Evolutionary conservation across 2,329 filamentous ascomycete genomes (phyloP).

Genomic region (Immersiporthe knoxdaviesiana): DNA sequence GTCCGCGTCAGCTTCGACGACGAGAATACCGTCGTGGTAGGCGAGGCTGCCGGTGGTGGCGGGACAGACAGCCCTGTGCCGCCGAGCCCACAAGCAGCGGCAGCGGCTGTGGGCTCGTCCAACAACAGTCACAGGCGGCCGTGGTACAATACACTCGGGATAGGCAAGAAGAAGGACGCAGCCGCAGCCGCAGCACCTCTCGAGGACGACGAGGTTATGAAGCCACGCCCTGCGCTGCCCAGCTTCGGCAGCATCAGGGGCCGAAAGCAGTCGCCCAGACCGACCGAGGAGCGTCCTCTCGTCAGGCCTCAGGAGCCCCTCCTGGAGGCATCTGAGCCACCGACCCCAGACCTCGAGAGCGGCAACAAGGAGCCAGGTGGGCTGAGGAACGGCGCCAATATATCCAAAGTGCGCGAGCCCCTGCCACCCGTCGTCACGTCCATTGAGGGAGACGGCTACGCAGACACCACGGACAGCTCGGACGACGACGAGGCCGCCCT

Average conservation of each 20-base stretch:
- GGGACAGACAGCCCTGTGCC: constrained; percentile 46
- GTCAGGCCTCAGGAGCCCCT: constrained; percentile 55
- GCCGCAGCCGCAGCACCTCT: constrained; percentile 34
- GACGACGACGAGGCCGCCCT: constrained; percentile 43
- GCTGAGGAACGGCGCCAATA: constrained; percentile 58
- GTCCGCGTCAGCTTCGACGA: constrained; percentile 81
- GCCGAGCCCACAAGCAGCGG: constrained; percentile 40
- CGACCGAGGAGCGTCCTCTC: constrained; percentile 60
- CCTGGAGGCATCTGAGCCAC: constrained; percentile 34
- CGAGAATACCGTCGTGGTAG: constrained; percentile 57
- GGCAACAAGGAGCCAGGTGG: constrained; percentile 39
- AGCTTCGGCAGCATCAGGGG: constrained; percentile 76
- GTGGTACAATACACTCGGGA: constrained; percentile 57
- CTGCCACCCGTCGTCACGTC: constrained; percentile 72
- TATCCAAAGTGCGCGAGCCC: constrained; percentile 63
- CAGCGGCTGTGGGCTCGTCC: neutral
- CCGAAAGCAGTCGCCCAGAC: constrained; percentile 58
- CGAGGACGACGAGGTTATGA: constrained; percentile 72
- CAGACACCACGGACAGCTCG: constrained; percentile 57
- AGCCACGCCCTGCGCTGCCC: constrained; percentile 73
- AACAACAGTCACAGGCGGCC: constrained; percentile 44
- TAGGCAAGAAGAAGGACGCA: constrained; percentile 56
- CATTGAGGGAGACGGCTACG: constrained; percentile 66
- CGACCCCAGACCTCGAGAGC: constrained; percentile 30
- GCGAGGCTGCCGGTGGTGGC: constrained; percentile 46